Base-by-base conservation (phyloP, 805 yeast genomes). In the Wickerhamomyces kurtzmanii region DNA sequence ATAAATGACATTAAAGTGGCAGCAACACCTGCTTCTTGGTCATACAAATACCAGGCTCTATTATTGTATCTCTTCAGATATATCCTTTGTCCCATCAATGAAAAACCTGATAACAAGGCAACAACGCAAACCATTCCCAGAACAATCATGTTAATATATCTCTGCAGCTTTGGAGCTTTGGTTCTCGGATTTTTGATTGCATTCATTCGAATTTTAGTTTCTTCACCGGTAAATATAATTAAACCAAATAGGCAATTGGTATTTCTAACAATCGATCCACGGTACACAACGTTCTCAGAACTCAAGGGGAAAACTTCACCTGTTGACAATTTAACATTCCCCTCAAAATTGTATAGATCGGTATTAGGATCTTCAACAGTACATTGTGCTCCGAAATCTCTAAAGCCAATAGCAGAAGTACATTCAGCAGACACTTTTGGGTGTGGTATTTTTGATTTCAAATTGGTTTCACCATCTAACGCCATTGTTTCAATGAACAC, bases 401-500 rank as follows among this genome's bases (percentile, higher is more conserved):
- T 64, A 28, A 83, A 47, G 0, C 68, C 69, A 2, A 62, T 49
- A 0, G 73, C 78, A 3, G 64, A 57, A 14, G 64, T 57, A 23
- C 77, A 60, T 8, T 53, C 37, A 11, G 68, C 66, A 22, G 75
- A 64, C 3, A 89, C 40, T 34, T 75, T 82, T 3, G 67, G 61
- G 36, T 77, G 80, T 0, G 95, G 82, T 12, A 59, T 56, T 41
- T 72, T 75, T 6, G 82, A 65, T 51, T 91, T 91, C 35, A 91
- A 61, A 47, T 86, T 89, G 0, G 97, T 91, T 53, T 91, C 98
- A 28, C 99, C 99, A 54, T 91, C 98, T 27, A 91, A 62, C 2
- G 95, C 98, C 89, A 89, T 86, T 2, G 99, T 91, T 51, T 91
- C 99, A 12, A 87, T 75, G 38, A 72, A 83, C 32, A 75, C 70